phyloP scores from a whole-genome alignment of 169 alveolate species.

The Eimeria necatrix region DNA sequence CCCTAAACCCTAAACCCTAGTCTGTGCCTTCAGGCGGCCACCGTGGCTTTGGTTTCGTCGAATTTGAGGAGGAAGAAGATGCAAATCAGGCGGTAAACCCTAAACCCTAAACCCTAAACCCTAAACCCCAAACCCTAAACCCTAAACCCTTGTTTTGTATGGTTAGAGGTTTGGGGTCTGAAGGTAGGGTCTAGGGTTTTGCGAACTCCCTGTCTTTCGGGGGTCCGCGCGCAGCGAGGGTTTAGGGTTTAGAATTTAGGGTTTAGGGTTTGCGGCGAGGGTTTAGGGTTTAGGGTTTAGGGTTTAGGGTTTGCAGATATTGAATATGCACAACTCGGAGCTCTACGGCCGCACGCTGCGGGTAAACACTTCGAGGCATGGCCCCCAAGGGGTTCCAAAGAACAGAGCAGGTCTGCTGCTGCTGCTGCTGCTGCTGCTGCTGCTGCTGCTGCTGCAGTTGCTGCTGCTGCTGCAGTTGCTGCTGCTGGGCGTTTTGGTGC shows the following conservation, averaged over 20 bases:
- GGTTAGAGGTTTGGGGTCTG: not conserved
- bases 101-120: not conserved
- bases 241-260: not conserved
- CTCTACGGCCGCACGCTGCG: slow-evolving; percentile 57
- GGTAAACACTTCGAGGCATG: slow-evolving; percentile 62
- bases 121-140: no score
- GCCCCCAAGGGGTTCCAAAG: not conserved
- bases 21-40: slow-evolving; percentile 44
- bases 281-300: not conserved
- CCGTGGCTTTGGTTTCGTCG: slow-evolving; percentile 82
- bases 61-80: slow-evolving; percentile 79
- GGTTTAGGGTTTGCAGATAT: slow-evolving; percentile 11
- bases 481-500: no score
- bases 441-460: slow-evolving; percentile 43
- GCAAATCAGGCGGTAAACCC: slow-evolving; percentile 75
- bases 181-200: not conserved
- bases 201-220: no score
- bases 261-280: not conserved
- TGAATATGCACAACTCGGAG: slow-evolving; percentile 79
- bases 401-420: slow-evolving; percentile 34
- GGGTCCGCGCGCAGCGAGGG: not conserved
- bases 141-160: no score
- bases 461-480: slow-evolving; percentile 37
- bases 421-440: slow-evolving; percentile 37
- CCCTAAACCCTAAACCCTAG: slow-evolving; percentile 1